Evolutionary conservation across 306 rosid species (phyloP), one percentile per base, ranked within the genome.

Genomic region (Citrullus amarus): DNA sequence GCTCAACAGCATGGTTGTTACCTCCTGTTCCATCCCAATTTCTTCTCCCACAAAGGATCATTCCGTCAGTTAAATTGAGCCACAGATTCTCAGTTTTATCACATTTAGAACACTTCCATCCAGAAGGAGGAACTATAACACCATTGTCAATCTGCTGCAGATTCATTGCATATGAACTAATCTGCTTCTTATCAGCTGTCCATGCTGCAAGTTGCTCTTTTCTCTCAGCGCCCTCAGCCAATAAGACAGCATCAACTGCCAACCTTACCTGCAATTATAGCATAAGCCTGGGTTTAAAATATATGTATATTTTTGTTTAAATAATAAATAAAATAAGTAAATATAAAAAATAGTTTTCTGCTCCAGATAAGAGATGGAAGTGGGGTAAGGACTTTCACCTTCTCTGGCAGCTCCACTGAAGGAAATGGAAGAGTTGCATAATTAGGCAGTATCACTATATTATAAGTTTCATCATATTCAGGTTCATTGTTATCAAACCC

Each of bases 21-120:
- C 99, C 99, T 75, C 99, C 99, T 71, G 80, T 92, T 65, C 99
- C 97, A 79, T 92, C 99, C 97, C 97, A 95, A 76, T 89, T 95
- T 86, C 38, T 91, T 83, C 99, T 89, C 86, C 97, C 99, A 82
- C 99, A 95, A 72, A 89, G 91, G 69, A 92, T 92, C 86, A 56
- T 78, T 68, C 99, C 99, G 82, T 95, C 97, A 44, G 97, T 89
- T 79, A 95, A 84, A 85, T 95, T 95, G 63, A 95, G 86, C 99
- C 99, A 95, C 65, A 95, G 97, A 83, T 95, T 95, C 8, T 92
- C 97, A 48, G 80, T 87, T 87, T 92, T 92, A 38, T 95, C 97
- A 88, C 99, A 95, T 85, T 95, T 83, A 5, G 86, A 38, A 85
- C 99, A 95, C 81, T 88, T 91, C 99, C 97, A 95, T 67, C 99